These are phyloP conservation scores for Fusarium penzigii DNA, from an alignment of 2,329 filamentous ascomycete species.

Conservation along the genomic window DNA sequence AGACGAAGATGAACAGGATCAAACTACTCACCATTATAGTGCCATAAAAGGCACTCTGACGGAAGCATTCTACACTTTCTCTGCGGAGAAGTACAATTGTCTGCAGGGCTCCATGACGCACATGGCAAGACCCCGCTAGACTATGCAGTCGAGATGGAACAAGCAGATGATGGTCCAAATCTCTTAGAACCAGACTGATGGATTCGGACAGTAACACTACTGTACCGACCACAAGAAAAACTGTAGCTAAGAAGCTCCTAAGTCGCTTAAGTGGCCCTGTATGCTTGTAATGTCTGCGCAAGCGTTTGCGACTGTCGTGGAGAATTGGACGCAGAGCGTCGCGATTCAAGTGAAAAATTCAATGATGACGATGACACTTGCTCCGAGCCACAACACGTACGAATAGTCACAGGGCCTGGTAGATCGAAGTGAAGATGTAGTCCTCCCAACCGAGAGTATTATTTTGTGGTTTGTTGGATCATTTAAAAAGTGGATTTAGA, in stretches of 20 bases:
- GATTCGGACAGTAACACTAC: background rate
- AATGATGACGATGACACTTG: no score
- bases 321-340: no score
- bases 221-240: background rate
- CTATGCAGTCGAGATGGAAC: constrained; percentile 2
- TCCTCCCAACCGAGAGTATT: background rate
- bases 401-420: background rate
- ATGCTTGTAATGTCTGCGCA: no score
- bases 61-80: background rate
- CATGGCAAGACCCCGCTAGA: constrained; percentile 3
- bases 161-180: background rate
- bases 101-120: background rate
- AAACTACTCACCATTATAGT: constrained; percentile 3
- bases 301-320: no score
- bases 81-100: background rate
- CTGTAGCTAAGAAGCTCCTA: no score
- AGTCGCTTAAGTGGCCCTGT: no score
- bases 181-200: background rate
- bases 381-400: no score
- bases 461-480: background rate
- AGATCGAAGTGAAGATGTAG: background rate
- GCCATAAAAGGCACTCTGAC: constrained; percentile 3
- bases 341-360: no score
- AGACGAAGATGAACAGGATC: constrained; percentile 1
- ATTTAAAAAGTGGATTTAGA: background rate